Evolutionary conservation across 2,329 filamentous ascomycete species (phyloP), one percentile per base, ranked within the genome.

Genomic region (Boeremia lycopersici): DNA sequence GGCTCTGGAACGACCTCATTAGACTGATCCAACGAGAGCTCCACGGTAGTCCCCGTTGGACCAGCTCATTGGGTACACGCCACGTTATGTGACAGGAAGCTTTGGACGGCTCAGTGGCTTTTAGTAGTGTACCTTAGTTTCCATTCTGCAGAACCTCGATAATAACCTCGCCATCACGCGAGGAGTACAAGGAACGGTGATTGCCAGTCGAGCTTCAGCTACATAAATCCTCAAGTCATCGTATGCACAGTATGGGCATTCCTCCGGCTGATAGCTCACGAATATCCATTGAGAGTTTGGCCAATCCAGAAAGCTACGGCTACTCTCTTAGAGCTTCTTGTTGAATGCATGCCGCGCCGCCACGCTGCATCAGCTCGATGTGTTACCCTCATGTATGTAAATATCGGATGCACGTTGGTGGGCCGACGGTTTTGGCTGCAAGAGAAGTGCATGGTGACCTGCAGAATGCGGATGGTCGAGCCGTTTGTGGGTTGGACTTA

Each of bases 51-150:
- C 26, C n/a, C 35, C 46, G 42, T 33, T 23, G 13, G 11, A 28
- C 50, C 33, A 33, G 39, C 13, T 19, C 35, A 43, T 50, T 46
- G 31, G 25, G 41, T 15, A 36, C 29, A 30, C n/a, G 52, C 36
- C 41, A 55, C 47, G 46, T 50, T 55, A 10, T 38, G 23, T 38
- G 41, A 42, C 41, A 42, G 36, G 41, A 49, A 46, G 15, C 41
- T 55, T 46, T 50, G 3, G 46, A 46, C 26, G 30, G 36, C 31
- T 25, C 17, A 29, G 25, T 50, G 46, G 52, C 41, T 47, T 50
- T 13, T 25, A 38, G 26, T 47, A 55, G 47, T 35, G 52, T 50
- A 33, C 31, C 26, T 48, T 31, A 39, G 17, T 23, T 46, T 38
- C 31, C 26, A 25, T 6, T n/a, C 9, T 11, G 4, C 25, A 41